These are phyloP conservation scores for Ajuga reptans DNA, from an alignment of 305 asterid genomes.

Conservation along the genomic window DNA sequence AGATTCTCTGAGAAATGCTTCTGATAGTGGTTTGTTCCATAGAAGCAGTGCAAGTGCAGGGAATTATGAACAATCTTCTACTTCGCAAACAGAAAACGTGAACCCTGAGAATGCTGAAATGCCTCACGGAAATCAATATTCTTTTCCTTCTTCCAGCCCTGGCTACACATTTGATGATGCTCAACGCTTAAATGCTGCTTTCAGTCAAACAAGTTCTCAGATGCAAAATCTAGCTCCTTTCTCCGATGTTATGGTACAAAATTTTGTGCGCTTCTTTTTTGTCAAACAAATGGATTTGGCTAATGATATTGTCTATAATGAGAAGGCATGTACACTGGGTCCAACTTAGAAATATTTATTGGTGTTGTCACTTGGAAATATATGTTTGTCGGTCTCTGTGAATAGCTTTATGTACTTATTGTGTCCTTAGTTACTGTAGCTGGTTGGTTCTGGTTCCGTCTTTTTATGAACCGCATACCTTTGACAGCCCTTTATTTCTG, in stretches of 20 bases:
- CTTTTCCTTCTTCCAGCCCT: slow-evolving; percentile 58
- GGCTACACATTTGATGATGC: slow-evolving; percentile 57
- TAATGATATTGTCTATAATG: background rate
- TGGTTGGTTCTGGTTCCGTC: background rate
- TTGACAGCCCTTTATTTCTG: background rate
- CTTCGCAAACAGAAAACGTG: slow-evolving; percentile 56
- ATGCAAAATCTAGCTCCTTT: slow-evolving; percentile 61
- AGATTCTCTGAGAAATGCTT: slow-evolving; percentile 53
- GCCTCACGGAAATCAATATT: slow-evolving; percentile 51
- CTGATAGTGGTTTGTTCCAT: slow-evolving; percentile 59
- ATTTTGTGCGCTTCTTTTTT: slow-evolving; percentile 6
- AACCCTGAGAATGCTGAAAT: slow-evolving; percentile 60
- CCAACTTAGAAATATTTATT: too few relatives aligned
- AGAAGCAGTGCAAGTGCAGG: slow-evolving; percentile 47
- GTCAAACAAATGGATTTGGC: background rate
- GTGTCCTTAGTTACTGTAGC: background rate
- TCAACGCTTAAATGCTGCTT: slow-evolving; percentile 47
- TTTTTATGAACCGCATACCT: background rate
- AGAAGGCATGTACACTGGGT: background rate
- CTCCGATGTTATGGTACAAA: slow-evolving; percentile 59
- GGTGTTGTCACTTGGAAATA: background rate
- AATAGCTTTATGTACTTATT: background rate
- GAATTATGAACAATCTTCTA: slow-evolving; percentile 57
- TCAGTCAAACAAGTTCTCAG: slow-evolving; percentile 56
- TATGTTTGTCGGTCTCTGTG: background rate